Percentiles rank a stretch among this genome's conserved stretches.
phyloP scores from a whole-genome alignment of 768 basidiomycete genomes.

The Daedaleopsis sinensis region DNA sequence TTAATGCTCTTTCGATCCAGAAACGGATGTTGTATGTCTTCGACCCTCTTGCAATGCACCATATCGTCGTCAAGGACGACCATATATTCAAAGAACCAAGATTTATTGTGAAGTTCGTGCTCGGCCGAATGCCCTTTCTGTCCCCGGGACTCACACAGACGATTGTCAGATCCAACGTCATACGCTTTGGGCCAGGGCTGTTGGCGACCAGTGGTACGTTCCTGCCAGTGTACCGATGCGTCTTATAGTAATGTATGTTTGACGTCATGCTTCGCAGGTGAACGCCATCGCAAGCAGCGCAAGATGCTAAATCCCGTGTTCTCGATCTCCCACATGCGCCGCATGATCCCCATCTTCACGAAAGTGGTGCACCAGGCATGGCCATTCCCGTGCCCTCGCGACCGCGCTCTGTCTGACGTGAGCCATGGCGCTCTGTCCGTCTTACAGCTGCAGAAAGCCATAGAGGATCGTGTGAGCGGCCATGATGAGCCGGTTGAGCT shows the following conservation, averaged over 20 bases:
- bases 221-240: neutral
- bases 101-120: no score
- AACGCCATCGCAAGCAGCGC: constrained; percentile 24
- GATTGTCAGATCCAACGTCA: neutral
- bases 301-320: constrained; percentile 28
- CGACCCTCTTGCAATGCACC: neutral
- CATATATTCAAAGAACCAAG: no score
- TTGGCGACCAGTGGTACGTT: neutral
- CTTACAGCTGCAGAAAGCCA: constrained; percentile 13
- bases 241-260: neutral
- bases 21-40: neutral
- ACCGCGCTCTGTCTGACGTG: neutral
- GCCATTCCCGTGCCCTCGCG: neutral
- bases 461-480: neutral
- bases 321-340: constrained; percentile 24
- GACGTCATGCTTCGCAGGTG: constrained; percentile 3
- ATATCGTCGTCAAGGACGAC: no score
- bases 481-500: constrained; percentile 4
- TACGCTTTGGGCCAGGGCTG: neutral
- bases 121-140: no score
- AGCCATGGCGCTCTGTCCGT: neutral
- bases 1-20: no score
- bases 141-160: no score
- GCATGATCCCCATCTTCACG: constrained; percentile 27
- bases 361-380: constrained; percentile 14